Conservation (phyloP, 2,329 filamentous ascomycete species). For the Escovopsis weberi region DNA sequence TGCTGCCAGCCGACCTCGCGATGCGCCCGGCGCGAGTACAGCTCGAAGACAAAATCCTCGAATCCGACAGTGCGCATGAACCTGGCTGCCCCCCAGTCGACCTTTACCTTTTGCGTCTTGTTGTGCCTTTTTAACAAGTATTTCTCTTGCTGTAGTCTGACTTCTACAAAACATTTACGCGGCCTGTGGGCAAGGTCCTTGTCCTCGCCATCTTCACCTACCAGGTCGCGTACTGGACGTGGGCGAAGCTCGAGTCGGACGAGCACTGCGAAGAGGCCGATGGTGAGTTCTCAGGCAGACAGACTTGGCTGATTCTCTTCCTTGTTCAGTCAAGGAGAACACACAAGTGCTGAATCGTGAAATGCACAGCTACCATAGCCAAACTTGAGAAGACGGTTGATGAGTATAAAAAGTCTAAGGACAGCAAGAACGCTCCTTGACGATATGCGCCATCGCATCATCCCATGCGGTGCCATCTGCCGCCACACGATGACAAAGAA, state of each 20-base stretch:
- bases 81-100: too few relatives aligned
- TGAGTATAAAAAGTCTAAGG: slow-evolving; percentile 1
- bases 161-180: slow-evolving; percentile 63
- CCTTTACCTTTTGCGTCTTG: background rate
- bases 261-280: slow-evolving; percentile 48
- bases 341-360: too few relatives aligned
- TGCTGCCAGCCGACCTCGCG: background rate
- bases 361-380: slow-evolving; percentile 3
- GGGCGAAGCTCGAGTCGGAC: slow-evolving; percentile 59
- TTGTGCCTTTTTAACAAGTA: background rate
- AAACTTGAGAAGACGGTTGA: slow-evolving; percentile 4
- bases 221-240: slow-evolving; percentile 60
- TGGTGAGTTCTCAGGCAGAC: slow-evolving; percentile 25
- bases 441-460: background rate
- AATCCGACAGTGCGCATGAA: slow-evolving; percentile 11
- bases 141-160: slow-evolving; percentile 27
- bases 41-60: slow-evolving; percentile 8
- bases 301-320: too few relatives aligned
- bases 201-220: slow-evolving; percentile 65
- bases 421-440: background rate
- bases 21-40: slow-evolving; percentile 7
- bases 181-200: slow-evolving; percentile 59
- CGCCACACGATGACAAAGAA: too few relatives aligned
- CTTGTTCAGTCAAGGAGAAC: too few relatives aligned
- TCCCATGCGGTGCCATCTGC: too few relatives aligned